These are phyloP conservation scores for Pseudopyricularia javanii DNA, from an alignment of 2,329 filamentous ascomycete genomes.

Conservation along the genomic window DNA sequence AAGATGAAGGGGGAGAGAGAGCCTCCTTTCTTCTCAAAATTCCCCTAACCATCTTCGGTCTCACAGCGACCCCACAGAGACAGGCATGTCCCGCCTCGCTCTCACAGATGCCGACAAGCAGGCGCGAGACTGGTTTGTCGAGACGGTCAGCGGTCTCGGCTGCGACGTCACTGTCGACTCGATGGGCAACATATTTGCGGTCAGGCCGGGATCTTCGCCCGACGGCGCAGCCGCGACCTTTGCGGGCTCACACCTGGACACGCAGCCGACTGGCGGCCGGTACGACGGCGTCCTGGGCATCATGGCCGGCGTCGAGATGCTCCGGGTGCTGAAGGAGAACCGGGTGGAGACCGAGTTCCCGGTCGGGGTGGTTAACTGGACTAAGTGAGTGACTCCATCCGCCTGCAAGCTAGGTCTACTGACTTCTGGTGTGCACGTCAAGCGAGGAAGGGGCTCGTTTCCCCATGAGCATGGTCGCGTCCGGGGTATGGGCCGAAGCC, in stretches of 20 bases:
- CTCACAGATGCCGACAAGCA: constrained; percentile 60
- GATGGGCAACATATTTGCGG: constrained; percentile 74
- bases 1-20: too few species aligned
- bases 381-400: constrained; percentile 37
- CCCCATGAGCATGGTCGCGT: constrained; percentile 61
- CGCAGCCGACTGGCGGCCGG: constrained; percentile 50
- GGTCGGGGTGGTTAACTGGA: constrained; percentile 69
- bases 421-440: background rate
- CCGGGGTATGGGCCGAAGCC: constrained; percentile 64
- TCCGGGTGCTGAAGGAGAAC: constrained; percentile 56
- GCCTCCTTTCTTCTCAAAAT: too few species aligned
- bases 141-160: constrained; percentile 48
- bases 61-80: constrained; percentile 42
- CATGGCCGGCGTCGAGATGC: constrained; percentile 59
- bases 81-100: constrained; percentile 65
- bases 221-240: constrained; percentile 54
- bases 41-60: background rate
- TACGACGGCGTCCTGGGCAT: constrained; percentile 73
- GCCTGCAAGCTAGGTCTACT: background rate
- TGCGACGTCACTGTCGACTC: constrained; percentile 58
- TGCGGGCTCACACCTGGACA: constrained; percentile 59
- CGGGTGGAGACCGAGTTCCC: constrained; percentile 57
- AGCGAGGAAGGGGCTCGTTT: constrained; percentile 76
- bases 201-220: constrained; percentile 51
- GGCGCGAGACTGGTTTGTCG: constrained; percentile 64